Base-by-base conservation (phyloP, 2,329 filamentous ascomycete genomes). In the Aspergillus fumigatus region DNA sequence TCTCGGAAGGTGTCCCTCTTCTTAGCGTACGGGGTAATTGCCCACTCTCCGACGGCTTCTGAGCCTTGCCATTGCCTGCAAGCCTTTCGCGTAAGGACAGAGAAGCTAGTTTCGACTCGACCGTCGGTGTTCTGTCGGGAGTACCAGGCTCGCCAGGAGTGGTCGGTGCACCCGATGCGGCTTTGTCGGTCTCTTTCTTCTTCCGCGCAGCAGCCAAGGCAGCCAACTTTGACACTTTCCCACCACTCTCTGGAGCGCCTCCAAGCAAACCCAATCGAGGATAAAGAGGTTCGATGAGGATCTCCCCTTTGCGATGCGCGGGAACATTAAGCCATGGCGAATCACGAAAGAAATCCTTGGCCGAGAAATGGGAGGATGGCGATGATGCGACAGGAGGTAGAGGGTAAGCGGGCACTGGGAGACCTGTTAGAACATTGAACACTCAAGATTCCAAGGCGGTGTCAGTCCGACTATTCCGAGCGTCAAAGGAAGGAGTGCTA, bases 161-260 rank as follows among this genome's bases (percentile, higher is more conserved):
- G 9, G 54, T 27, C 6, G 59, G 29, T 26, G 53, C 32, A 6
- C 60, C 38, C 38, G 64, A 45, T 4, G 62, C 63, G 50, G 72
- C 77, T 64, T 83, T 86, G 41, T 88, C 86, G 29, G 86, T 86
- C 14, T 86, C 86, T 73, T 92, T 96, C 75, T 90, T 92, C 71
- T 92, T 92, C 27, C 92, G 83, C 53, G 90, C 88, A 35, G 91
- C 91, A 52, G 93, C 92, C 45, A 99, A 79, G 50, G 91, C 91
- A 65, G 96, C 93, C 48, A 99, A 79, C 68, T 99, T 99, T 4
- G 93, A 96, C 73, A 89, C 82, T 68, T 92, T 94, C 3, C 84
- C 81, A n/a, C 77, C 68, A 11, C 76, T 76, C 50, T 84, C 82
- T 1, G 85, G 68, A 8, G 85, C 83, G 35, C 94, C 95, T 29